Conservation (phyloP, 2,329 filamentous ascomycete species). For the Fusarium ramigenum region DNA sequence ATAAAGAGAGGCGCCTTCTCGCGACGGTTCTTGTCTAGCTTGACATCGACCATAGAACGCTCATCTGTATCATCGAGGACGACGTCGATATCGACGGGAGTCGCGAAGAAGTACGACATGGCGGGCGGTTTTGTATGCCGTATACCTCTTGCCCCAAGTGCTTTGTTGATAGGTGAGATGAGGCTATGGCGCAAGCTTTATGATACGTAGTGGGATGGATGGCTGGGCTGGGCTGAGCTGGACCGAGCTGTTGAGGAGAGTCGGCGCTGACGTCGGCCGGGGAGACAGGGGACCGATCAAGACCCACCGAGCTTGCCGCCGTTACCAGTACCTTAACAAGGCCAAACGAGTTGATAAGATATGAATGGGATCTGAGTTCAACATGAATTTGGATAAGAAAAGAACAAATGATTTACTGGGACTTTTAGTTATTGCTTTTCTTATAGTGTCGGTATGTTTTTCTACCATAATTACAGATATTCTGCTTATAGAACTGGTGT, state of each 20-base stretch:
- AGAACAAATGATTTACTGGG: not conserved
- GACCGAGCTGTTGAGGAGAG: conserved; percentile 27
- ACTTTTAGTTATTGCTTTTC: not conserved
- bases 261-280: conserved; percentile 47
- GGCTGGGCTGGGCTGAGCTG: conserved; percentile 28
- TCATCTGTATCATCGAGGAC: conserved; percentile 96
- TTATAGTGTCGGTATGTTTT: not conserved
- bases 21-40: conserved; percentile 96
- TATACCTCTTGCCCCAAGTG: not conserved
- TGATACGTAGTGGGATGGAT: conserved; percentile 31
- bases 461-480: not conserved
- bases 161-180: conserved; percentile 14
- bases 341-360: not conserved
- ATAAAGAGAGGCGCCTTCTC: conserved; percentile 98
- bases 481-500: not conserved
- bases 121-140: conserved; percentile 34
- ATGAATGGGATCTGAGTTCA: not conserved
- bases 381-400: not conserved
- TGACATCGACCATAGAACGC: conserved; percentile 94
- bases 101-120: conserved; percentile 99
- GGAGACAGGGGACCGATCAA: conserved; percentile 35
- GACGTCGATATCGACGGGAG: conserved; percentile 98
- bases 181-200: conserved; percentile 25
- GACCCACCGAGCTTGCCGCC: conserved; percentile 40
- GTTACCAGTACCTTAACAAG: not conserved